Conservation (phyloP, 2,329 filamentous ascomycete species). For the Apiospora aurea region DNA sequence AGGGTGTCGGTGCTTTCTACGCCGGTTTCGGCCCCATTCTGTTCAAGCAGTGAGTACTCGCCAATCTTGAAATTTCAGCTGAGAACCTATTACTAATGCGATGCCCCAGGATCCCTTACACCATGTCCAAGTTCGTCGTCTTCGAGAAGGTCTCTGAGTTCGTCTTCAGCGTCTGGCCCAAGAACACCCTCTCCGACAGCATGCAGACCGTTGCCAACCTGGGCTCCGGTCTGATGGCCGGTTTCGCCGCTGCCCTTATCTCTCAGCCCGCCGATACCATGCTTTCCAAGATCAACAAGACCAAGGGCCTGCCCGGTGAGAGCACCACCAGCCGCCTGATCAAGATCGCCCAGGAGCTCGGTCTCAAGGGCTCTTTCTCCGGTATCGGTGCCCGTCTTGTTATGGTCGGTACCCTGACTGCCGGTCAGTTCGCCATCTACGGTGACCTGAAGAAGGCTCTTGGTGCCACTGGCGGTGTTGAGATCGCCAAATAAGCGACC, state of each 20-base stretch:
- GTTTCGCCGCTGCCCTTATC: conserved; percentile 78
- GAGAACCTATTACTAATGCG: conserved; percentile 25
- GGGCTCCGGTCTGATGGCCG: conserved; percentile 75
- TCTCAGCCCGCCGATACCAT: conserved; percentile 83
- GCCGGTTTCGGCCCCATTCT: conserved; percentile 76
- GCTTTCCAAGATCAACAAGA: conserved; percentile 86
- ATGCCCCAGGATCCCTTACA: conserved; percentile 71
- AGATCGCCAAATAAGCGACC: conserved; percentile 52
- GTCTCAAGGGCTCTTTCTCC: conserved; percentile 70
- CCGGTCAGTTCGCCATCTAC: conserved; percentile 79
- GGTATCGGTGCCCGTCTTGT: conserved; percentile 79
- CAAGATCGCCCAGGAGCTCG: conserved; percentile 79
- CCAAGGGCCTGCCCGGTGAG: conserved; percentile 75
- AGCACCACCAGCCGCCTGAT: conserved; percentile 73
- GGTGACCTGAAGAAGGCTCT: conserved; percentile 64
- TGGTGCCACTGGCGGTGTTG: conserved; percentile 68
- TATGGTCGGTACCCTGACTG: conserved; percentile 74
- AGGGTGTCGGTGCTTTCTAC: conserved; percentile 78
- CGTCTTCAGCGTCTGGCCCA: conserved; percentile 68
- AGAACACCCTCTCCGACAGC: conserved; percentile 64
- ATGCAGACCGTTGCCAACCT: conserved; percentile 76
- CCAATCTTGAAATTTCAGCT: neutral
- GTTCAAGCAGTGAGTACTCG: conserved; percentile 68
- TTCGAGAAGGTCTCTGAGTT: conserved; percentile 78
- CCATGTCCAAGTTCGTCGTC: conserved; percentile 83